A percentile compares a stretch with the other conserved stretches of the same genome.
phyloP scores from a whole-genome alignment of 2,329 filamentous ascomycete genomes.

The Furcasterigmium furcatum region DNA sequence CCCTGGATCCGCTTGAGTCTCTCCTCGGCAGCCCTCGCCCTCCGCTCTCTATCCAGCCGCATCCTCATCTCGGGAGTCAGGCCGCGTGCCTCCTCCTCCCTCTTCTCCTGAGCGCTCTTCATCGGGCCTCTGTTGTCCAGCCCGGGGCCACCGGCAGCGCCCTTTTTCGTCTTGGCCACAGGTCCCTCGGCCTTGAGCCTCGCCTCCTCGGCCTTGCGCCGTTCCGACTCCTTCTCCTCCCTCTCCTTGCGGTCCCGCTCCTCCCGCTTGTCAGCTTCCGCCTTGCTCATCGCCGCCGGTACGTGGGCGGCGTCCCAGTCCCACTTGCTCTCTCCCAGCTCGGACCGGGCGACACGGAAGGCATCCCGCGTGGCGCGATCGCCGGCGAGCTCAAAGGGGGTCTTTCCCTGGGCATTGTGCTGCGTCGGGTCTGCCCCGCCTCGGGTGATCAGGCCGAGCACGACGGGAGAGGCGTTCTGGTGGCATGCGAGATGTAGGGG shows the following conservation, averaged over 20 bases:
- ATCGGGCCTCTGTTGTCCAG: constrained; percentile 54
- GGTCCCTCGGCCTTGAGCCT: constrained; percentile 65
- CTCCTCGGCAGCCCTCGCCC: constrained; percentile 89
- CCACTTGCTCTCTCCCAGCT: constrained; percentile 75
- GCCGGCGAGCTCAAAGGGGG: constrained; percentile 81
- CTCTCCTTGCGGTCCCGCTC: constrained; percentile 68
- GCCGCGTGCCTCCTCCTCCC: constrained; percentile 80
- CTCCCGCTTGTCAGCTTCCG: constrained; percentile 67
- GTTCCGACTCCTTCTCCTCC: constrained; percentile 64
- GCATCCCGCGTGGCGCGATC: constrained; percentile 84
- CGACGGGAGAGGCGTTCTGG: constrained; percentile 74
- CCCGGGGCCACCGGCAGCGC: constrained; percentile 34
- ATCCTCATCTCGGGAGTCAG: constrained; percentile 84
- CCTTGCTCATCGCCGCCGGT: constrained; percentile 65
- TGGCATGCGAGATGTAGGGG: constrained; percentile 83
- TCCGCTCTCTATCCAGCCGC: constrained; percentile 81
- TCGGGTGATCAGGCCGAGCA: constrained; percentile 73
- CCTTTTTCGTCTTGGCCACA: constrained; percentile 47
- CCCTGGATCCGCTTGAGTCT: constrained; percentile 66
- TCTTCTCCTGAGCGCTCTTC: constrained; percentile 75
- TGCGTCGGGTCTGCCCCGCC: constrained; percentile 70
- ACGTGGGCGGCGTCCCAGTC: constrained; percentile 77
- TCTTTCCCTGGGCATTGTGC: constrained; percentile 72
- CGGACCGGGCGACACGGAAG: constrained; percentile 81
- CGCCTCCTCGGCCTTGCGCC: constrained; percentile 72